Conservation (phyloP, 2,329 filamentous ascomycete species). For the Penicillium sp. region DNA sequence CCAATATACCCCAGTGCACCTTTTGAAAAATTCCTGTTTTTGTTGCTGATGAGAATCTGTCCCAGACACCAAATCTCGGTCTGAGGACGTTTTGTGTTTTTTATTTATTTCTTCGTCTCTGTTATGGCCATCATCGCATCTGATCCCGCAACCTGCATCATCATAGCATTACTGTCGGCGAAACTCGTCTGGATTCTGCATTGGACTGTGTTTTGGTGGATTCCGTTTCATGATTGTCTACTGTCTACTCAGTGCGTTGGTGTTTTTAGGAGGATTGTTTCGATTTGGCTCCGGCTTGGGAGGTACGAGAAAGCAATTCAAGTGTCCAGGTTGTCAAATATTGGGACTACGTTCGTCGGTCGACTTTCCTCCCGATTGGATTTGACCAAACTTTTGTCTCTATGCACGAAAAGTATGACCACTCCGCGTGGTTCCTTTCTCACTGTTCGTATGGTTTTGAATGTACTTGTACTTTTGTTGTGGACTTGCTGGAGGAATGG, state of each 20-base stretch:
- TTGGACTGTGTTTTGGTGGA: background rate
- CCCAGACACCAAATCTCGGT: background rate
- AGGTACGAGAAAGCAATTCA: no score
- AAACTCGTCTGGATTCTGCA: background rate
- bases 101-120: background rate
- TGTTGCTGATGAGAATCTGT: no score
- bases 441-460: no score
- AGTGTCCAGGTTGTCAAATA: no score
- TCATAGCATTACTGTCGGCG: background rate
- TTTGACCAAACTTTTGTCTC: no score
- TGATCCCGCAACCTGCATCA: background rate
- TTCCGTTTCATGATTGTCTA: background rate
- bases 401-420: no score
- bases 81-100: background rate
- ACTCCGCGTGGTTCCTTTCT: no score
- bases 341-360: no score
- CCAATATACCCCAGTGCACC: slow-evolving; percentile 14
- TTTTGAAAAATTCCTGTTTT: background rate
- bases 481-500: no score
- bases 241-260: background rate
- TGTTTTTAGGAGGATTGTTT: background rate
- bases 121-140: background rate
- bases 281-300: background rate
- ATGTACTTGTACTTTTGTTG: no score
- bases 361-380: no score